Evolutionary conservation across 768 basidiomycete genomes (phyloP).

Genomic region (Auricularia cornea): DNA sequence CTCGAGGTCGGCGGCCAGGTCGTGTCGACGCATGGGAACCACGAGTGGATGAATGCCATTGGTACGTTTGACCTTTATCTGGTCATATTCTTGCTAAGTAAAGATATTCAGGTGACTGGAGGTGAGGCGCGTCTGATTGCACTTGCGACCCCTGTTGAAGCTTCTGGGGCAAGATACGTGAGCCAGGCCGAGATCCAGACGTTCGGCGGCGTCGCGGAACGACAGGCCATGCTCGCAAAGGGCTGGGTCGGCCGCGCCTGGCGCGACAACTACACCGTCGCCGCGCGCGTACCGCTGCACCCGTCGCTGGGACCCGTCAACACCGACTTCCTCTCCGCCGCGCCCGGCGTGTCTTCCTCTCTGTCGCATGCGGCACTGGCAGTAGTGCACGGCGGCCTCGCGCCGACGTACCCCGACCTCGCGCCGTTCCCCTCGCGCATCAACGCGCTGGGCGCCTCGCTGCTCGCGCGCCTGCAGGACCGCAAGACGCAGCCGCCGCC

Average conservation of each 20-base stretch:
- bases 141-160: not conserved
- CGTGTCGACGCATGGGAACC: conserved; percentile 80
- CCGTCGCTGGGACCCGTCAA: conserved; percentile 59
- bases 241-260: conserved; percentile 77
- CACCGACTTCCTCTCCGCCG: conserved; percentile 39
- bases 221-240: conserved; percentile 64
- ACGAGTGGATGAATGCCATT: conserved; percentile 92
- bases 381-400: conserved; percentile 90
- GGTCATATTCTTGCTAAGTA: not conserved
- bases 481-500: conserved; percentile 59
- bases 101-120: conserved; percentile 91
- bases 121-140: conserved; percentile 45
- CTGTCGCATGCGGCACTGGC: conserved; percentile 77
- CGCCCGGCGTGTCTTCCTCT: conserved; percentile 41
- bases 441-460: conserved; percentile 61
- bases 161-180: too few relatives aligned
- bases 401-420: conserved; percentile 59
- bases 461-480: conserved; percentile 63
- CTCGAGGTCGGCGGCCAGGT: conserved; percentile 58
- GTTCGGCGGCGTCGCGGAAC: conserved; percentile 61
- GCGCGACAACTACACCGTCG: conserved; percentile 77
- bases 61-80: conserved; percentile 36
- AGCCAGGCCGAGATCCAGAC: conserved; percentile 73
- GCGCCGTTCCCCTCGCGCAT: conserved; percentile 78
- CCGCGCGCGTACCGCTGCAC: conserved; percentile 76